Percentiles rank a stretch among this genome's conserved stretches.
These are phyloP conservation scores for Fusarium nanum DNA, from an alignment of 2,329 filamentous ascomycete genomes.

Conservation along the genomic window DNA sequence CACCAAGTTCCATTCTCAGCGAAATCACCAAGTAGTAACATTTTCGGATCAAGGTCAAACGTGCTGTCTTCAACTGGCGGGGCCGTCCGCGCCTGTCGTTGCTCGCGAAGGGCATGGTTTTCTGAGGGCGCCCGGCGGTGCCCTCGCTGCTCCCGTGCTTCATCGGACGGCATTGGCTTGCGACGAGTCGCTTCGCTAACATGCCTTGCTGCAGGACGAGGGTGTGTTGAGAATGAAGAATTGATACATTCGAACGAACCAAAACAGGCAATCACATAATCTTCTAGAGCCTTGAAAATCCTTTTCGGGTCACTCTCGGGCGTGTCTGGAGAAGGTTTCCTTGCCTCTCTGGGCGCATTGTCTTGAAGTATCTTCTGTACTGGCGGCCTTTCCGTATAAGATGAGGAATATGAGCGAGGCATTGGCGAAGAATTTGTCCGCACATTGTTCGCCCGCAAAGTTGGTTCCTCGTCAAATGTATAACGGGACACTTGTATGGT, in stretches of 20 bases:
- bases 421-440: slow-evolving; percentile 37
- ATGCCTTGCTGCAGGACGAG: slow-evolving; percentile 49
- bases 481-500: slow-evolving; percentile 42
- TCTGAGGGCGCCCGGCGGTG: slow-evolving; percentile 52
- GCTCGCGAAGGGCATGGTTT: slow-evolving; percentile 46
- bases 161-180: slow-evolving; percentile 46
- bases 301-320: slow-evolving; percentile 58
- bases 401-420: slow-evolving; percentile 58
- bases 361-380: slow-evolving; percentile 34
- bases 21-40: slow-evolving; percentile 78
- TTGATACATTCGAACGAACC: slow-evolving; percentile 79
- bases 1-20: slow-evolving; percentile 88
- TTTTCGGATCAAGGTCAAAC: slow-evolving; percentile 76
- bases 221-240: slow-evolving; percentile 72
- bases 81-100: slow-evolving; percentile 34
- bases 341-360: slow-evolving; percentile 26
- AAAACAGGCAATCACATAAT: slow-evolving; percentile 78
- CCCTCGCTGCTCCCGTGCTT: slow-evolving; percentile 48
- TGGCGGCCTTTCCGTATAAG: slow-evolving; percentile 55
- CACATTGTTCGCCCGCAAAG: slow-evolving; percentile 50
- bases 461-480: slow-evolving; percentile 55
- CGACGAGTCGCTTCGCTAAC: slow-evolving; percentile 45
- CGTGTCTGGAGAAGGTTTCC: slow-evolving; percentile 27
- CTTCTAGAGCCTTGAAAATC: slow-evolving; percentile 81
- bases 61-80: slow-evolving; percentile 35